Conservation (phyloP, 2,329 filamentous ascomycete genomes). For the Thyridium curvatum region DNA sequence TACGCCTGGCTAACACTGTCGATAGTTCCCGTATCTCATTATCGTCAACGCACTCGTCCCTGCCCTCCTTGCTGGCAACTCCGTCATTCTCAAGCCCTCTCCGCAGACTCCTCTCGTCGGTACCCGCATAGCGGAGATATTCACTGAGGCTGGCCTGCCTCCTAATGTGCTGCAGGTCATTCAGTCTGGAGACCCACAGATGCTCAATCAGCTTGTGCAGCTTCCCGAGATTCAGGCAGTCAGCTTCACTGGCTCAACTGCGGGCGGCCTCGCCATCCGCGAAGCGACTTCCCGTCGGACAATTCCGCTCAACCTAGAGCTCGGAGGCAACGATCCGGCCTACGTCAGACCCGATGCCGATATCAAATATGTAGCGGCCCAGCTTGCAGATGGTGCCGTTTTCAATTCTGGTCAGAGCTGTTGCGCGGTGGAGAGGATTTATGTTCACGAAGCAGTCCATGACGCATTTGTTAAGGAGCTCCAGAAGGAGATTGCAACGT, state of each 20-base stretch:
- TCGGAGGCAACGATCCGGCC: constrained; percentile 92
- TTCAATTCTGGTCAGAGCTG: constrained; percentile 98
- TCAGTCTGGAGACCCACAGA: constrained; percentile 73
- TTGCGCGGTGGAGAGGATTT: constrained; percentile 86
- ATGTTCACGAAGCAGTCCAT: constrained; percentile 80
- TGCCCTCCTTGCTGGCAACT: constrained; percentile 84
- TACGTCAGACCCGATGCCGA: constrained; percentile 85
- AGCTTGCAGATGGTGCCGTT: constrained; percentile 88
- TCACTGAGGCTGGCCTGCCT: constrained; percentile 74
- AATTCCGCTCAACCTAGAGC: constrained; percentile 80
- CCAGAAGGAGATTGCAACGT: constrained; percentile 67
- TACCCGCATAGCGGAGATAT: constrained; percentile 73
- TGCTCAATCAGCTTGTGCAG: constrained; percentile 73
- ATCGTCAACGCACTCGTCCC: constrained; percentile 89
- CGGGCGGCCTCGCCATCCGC: constrained; percentile 80
- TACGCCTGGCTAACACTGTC: not conserved
- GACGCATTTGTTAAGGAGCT: constrained; percentile 74
- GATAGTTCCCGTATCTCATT: constrained; percentile 87
- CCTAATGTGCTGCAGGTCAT: constrained; percentile 84
- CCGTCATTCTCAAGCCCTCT: constrained; percentile 89
- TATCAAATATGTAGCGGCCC: constrained; percentile 81
- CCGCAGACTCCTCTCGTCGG: constrained; percentile 91
- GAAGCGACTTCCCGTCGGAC: constrained; percentile 78
- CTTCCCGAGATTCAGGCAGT: constrained; percentile 72
- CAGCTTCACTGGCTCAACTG: constrained; percentile 91